Conservation (phyloP, 768 basidiomycete species). For the Coprinopsis strossmayeri region DNA sequence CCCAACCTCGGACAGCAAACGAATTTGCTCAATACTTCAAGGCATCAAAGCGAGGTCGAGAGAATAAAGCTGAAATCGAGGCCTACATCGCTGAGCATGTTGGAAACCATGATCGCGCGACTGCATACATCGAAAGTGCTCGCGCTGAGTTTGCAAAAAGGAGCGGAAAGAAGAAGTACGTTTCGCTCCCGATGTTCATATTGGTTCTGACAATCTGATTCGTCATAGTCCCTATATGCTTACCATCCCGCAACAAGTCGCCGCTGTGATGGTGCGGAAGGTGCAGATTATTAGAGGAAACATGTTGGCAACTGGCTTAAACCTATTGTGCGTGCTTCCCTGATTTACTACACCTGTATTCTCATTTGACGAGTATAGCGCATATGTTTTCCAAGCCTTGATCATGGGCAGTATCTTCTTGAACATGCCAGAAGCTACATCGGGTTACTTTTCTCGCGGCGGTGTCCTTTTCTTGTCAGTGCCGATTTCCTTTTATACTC, state of each 20-base stretch:
- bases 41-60: constrained; percentile 29
- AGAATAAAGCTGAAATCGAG: constrained; percentile 41
- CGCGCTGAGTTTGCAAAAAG: constrained; percentile 43
- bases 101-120: constrained; percentile 34
- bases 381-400: constrained; percentile 42
- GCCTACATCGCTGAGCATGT: constrained; percentile 38
- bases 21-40: constrained; percentile 51
- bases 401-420: constrained; percentile 61
- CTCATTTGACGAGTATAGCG: constrained; percentile 28
- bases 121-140: constrained; percentile 42
- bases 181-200: background rate
- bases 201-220: constrained; percentile 9
- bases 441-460: constrained; percentile 64
- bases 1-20: constrained; percentile 44
- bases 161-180: constrained; percentile 28
- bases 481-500: background rate
- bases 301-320: constrained; percentile 27
- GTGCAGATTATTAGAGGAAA: constrained; percentile 40
- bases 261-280: constrained; percentile 36
- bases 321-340: constrained; percentile 33
- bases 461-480: constrained; percentile 67
- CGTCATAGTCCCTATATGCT: constrained; percentile 35
- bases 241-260: constrained; percentile 38
- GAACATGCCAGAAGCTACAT: constrained; percentile 41
- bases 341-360: background rate